Base-by-base conservation (phyloP, 345 rosid genomes). In the Eucalyptus regnans region DNA sequence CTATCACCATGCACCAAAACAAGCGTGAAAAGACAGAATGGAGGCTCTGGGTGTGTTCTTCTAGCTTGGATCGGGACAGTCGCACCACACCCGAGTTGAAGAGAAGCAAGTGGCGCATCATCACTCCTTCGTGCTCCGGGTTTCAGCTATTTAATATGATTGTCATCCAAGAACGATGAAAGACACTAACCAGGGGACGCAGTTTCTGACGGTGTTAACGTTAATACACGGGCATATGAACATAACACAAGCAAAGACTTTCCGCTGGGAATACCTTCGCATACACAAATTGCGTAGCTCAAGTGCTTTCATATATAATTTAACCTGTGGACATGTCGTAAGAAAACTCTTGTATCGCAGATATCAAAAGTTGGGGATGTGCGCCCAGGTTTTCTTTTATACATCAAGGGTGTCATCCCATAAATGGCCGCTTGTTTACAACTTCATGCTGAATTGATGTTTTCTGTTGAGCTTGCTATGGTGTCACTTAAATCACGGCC, bases 401-500 rank as follows among this genome's bases (percentile, higher is more conserved):
- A 76, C 84, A 76, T 76, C 48, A 6, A 76, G 83, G 83, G 83
- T 20, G 83, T 37, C 83, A 37, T 37, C 46, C 83, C 8, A 76
- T 20, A 76, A 41, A 41, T 11, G 84, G 48, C 29, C 48, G 23
- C 84, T 10, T 41, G 84, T 76, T 23, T 41, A 41, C 84, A 76
- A 76, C 84, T 76, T 76, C 48, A 76, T 11, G 84, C 29, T 76
- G 48, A 76, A 76, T 20, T 20, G 48, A 20, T 12, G 48, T 41
- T 22, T 10, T 76, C 84, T 20, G 46, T 76, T 2, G 84, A 41
- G 48, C 84, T 76, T 76, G 48, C 29, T 58, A 88, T 71, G 20
- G 86, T 92, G 86, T 97, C 99, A 12, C 89, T 92, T 88, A 97
- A 91, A 5, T 95, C 92, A 56, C 96, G 93, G 88, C 99, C 99